Evolutionary conservation across 331 rosid genomes (phyloP).

Genomic region (Telfairia occidentalis): DNA sequence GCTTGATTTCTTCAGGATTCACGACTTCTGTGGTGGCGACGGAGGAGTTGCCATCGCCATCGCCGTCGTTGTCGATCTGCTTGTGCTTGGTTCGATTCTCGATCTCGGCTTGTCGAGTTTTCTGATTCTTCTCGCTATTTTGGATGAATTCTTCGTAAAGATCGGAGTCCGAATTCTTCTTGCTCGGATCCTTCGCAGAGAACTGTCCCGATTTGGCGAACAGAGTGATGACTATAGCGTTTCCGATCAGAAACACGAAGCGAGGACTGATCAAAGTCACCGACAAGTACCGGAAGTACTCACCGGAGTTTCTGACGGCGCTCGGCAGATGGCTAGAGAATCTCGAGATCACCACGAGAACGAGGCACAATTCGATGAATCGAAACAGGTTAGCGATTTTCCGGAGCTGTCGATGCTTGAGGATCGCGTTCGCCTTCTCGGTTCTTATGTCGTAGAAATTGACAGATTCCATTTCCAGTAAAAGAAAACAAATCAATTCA

Average conservation of each 20-base stretch:
- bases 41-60: not conserved
- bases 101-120: not conserved
- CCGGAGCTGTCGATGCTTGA: slow-evolving; percentile 35
- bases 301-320: slow-evolving; percentile 46
- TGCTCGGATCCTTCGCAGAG: slow-evolving; percentile 24
- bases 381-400: slow-evolving; percentile 42
- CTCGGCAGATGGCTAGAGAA: slow-evolving; percentile 39
- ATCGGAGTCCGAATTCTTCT: slow-evolving; percentile 20
- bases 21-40: not conserved
- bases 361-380: slow-evolving; percentile 36
- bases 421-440: slow-evolving; percentile 52
- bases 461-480: slow-evolving; percentile 39
- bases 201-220: slow-evolving; percentile 52
- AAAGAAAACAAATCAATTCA: not conserved
- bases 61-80: not conserved
- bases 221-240: slow-evolving; percentile 53
- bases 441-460: slow-evolving; percentile 45
- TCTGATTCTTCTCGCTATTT: slow-evolving; percentile 26
- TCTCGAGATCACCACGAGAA: slow-evolving; percentile 47
- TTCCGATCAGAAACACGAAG: slow-evolving; percentile 64
- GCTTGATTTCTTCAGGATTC: slow-evolving; percentile 16
- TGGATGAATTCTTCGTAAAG: slow-evolving; percentile 39
- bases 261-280: slow-evolving; percentile 40
- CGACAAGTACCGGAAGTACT: slow-evolving; percentile 37
- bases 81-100: slow-evolving; percentile 13